phyloP scores from a whole-genome alignment of 352 stramenopile genomes.

The Phytophthora pinifolia region DNA sequence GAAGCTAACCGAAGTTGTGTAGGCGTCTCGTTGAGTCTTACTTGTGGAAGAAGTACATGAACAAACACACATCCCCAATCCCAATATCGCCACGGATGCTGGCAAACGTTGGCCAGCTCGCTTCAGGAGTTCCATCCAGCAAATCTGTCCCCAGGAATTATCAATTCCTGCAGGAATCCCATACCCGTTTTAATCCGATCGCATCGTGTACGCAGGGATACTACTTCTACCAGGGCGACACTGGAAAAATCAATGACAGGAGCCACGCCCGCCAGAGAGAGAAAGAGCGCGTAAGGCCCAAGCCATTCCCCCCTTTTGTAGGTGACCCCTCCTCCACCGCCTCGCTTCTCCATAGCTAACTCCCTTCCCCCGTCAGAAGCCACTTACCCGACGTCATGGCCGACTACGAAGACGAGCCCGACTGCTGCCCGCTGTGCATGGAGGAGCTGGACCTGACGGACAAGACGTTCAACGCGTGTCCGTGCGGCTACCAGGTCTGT shows the following conservation, averaged over 20 bases:
- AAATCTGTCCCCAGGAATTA: too few species aligned
- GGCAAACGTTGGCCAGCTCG: too few species aligned
- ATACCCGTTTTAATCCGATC: not conserved
- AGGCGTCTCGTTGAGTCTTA: too few species aligned
- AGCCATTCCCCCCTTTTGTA: not conserved
- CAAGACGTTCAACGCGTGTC: slow-evolving; percentile 98
- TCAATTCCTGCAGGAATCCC: too few species aligned
- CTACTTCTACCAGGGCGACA: too few species aligned
- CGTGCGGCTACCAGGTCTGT: slow-evolving; percentile 99
- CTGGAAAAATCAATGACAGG: too few species aligned
- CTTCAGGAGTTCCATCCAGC: too few species aligned
- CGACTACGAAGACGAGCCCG: slow-evolving; percentile 74
- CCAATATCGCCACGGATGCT: too few species aligned
- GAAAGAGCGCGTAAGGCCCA: slow-evolving; percentile 11
- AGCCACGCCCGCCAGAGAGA: slow-evolving; percentile 15
- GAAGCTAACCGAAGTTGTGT: too few species aligned
- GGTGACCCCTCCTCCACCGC: not conserved
- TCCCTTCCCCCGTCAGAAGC: not conserved
- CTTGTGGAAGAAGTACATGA: too few species aligned
- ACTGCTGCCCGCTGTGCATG: slow-evolving; percentile 98
- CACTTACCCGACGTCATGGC: slow-evolving; percentile 36
- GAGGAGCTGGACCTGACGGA: slow-evolving; percentile 98
- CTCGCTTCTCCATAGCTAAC: not conserved
- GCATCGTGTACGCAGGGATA: not conserved
- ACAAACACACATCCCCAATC: too few species aligned